Evolutionary conservation across 2,329 filamentous ascomycete genomes (phyloP).

Genomic region (Mycosphaerella sp.): DNA sequence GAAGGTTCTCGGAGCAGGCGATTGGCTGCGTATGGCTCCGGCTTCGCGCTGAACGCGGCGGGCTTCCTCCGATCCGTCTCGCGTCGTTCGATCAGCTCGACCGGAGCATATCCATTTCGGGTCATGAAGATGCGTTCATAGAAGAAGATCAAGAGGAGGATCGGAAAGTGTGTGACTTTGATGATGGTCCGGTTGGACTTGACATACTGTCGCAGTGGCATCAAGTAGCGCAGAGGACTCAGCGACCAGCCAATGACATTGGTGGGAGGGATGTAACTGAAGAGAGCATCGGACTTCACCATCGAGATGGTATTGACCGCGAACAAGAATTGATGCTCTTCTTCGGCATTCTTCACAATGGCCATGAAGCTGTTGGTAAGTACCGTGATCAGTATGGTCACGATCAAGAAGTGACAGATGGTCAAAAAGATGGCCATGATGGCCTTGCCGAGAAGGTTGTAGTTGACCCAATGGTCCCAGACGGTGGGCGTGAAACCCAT

Average conservation of each 20-base stretch:
- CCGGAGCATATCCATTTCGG: slow-evolving; percentile 69
- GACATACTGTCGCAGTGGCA: slow-evolving; percentile 76
- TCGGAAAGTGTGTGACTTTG: slow-evolving; percentile 81
- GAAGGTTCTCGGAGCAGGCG: slow-evolving; percentile 63
- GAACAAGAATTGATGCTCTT: slow-evolving; percentile 88
- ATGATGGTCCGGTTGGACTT: slow-evolving; percentile 84
- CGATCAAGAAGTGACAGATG: slow-evolving; percentile 90
- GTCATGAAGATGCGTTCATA: slow-evolving; percentile 80
- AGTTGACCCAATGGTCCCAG: slow-evolving; percentile 80
- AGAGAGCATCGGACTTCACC: slow-evolving; percentile 96
- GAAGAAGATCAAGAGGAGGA: slow-evolving; percentile 76
- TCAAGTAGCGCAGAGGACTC: slow-evolving; percentile 71
- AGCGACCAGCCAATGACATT: slow-evolving; percentile 89
- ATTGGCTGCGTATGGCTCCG: slow-evolving; percentile 59
- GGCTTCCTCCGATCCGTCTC: slow-evolving; percentile 25
- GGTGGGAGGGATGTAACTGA: slow-evolving; percentile 85
- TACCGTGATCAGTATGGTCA: slow-evolving; percentile 93
- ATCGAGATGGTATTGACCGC: slow-evolving; percentile 96
- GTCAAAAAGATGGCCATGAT: slow-evolving; percentile 79
- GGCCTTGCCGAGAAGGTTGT: slow-evolving; percentile 69
- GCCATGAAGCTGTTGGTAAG: slow-evolving; percentile 94
- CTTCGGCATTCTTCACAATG: slow-evolving; percentile 85
- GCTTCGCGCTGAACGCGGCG: slow-evolving; percentile 29
- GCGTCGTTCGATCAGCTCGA: slow-evolving; percentile 74
- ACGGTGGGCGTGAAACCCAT: slow-evolving; percentile 96